Base-by-base conservation (phyloP, 1,284 basidiomycete species). In the Boletus semigastroideus region DNA sequence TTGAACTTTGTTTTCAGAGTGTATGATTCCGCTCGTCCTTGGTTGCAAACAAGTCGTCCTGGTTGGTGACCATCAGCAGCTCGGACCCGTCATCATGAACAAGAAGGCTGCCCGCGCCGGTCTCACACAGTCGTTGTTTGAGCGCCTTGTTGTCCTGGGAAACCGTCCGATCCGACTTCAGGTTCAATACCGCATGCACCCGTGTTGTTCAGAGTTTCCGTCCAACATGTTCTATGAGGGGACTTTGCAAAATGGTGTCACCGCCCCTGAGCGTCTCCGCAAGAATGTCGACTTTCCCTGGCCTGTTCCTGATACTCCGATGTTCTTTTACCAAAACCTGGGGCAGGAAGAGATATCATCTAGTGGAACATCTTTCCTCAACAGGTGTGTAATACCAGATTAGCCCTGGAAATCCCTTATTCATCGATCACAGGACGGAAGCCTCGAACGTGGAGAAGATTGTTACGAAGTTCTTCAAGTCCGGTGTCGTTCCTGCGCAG, bases 161-260 rank as follows among this genome's bases (percentile, higher is more conserved):
- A 99, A 99, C 72, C 84, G 94, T 22, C 97, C 97, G 17, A 99
- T 99, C 64, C 94, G 97, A 56, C 82, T 99, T 33, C 94, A 99
- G 74, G 97, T 99, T 41, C 97, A 99, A 73, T 99, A 99, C 69
- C 95, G 97, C 70, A 99, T 99, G 97, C 97, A 99, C 70, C 97
- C 97, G 14, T 98, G 96, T 71, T 79, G 99, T 43, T 98, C 97
- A 44, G 95, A 99, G 72, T 99, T 99, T 76, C 96, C 97, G 1
- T 97, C 94, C 56, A 99, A 99, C 74, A 98, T 99, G 96, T 99
- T 99, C 76, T 99, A 99, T 74, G 97, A 99, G 71, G 97, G 97
- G 19, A 97, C 95, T 0, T 75, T 99, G 42, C 97, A 99, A 75
- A 99, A 99, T 70, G 97, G 97, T 72, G 97, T 99, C 53, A 99